Evolutionary conservation across 768 basidiomycete genomes (phyloP).

Genomic region (Clitopilus passeckerianus): DNA sequence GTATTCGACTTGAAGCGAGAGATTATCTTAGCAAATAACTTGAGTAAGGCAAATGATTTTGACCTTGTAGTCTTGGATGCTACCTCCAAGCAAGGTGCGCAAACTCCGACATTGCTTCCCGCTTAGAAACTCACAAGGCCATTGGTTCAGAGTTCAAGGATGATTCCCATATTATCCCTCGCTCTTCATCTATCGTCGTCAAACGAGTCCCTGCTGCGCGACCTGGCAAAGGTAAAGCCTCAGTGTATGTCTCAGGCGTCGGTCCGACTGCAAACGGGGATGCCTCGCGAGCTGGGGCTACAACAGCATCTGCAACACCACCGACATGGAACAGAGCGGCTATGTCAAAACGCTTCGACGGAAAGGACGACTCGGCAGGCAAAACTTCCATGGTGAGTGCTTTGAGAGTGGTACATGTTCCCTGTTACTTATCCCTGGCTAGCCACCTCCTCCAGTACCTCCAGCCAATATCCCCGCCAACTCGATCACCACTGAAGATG

Average conservation of each 20-base stretch:
- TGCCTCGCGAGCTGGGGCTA: neutral
- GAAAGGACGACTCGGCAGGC: conserved; percentile 54
- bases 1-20: conserved; percentile 99
- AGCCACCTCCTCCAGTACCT: conserved; percentile 19
- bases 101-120: neutral
- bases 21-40: conserved; percentile 92
- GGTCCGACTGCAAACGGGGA: neutral
- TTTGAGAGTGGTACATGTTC: neutral
- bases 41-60: conserved; percentile 96
- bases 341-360: conserved; percentile 89
- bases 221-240: conserved; percentile 79
- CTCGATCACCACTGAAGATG: conserved; percentile 62
- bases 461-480: conserved; percentile 23
- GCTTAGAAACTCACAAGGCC: neutral
- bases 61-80: conserved; percentile 86
- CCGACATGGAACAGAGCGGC: conserved; percentile 63
- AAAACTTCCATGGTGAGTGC: conserved; percentile 26
- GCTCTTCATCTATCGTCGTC: conserved; percentile 91
- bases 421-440: conserved; percentile 1
- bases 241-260: conserved; percentile 60
- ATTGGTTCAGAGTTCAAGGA: conserved; percentile 78
- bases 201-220: conserved; percentile 82
- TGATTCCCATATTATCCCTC: conserved; percentile 87
- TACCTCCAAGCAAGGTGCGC: conserved; percentile 81
- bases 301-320: conserved; percentile 20